phyloP scores from a whole-genome alignment of 2,329 filamentous ascomycete species.

The Paraphoma sp. region DNA sequence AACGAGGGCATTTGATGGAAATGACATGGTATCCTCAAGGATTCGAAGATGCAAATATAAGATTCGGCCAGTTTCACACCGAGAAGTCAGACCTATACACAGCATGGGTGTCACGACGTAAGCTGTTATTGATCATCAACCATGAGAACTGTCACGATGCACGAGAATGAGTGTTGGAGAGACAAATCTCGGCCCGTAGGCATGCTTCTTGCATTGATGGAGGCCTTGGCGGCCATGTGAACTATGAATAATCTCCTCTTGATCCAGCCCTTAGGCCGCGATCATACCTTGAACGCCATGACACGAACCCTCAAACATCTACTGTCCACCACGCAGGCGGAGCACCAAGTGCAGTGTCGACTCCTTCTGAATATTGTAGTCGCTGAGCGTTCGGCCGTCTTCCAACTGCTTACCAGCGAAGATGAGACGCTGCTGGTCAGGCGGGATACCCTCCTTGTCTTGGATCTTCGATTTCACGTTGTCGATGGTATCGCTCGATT shows the following conservation, averaged over 20 bases:
- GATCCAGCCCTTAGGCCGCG: constrained; percentile 28
- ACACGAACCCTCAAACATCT: constrained; percentile 39
- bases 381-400: constrained; percentile 86
- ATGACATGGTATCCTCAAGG: background rate
- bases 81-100: too few relatives aligned
- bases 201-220: constrained; percentile 40
- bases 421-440: constrained; percentile 92
- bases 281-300: constrained; percentile 40
- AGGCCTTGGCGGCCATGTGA: constrained; percentile 24
- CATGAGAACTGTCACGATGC: background rate
- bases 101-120: too few relatives aligned
- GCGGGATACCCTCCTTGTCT: constrained; percentile 81
- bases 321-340: constrained; percentile 63
- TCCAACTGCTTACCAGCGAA: constrained; percentile 94
- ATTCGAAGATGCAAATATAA: too few relatives aligned
- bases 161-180: constrained; percentile 18
- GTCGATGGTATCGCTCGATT: constrained; percentile 89
- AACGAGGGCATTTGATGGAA: too few relatives aligned
- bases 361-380: constrained; percentile 94
- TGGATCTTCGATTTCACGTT: constrained; percentile 94
- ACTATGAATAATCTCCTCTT: constrained; percentile 36
- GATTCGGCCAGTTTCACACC: too few relatives aligned
- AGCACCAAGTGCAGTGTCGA: constrained; percentile 70
- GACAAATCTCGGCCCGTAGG: constrained; percentile 38
- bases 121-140: too few relatives aligned